Percentiles rank a stretch among this genome's conserved stretches.
Evolutionary conservation across 1,284 basidiomycete species (phyloP).

Genomic region (Violaceomyces palustris): DNA sequence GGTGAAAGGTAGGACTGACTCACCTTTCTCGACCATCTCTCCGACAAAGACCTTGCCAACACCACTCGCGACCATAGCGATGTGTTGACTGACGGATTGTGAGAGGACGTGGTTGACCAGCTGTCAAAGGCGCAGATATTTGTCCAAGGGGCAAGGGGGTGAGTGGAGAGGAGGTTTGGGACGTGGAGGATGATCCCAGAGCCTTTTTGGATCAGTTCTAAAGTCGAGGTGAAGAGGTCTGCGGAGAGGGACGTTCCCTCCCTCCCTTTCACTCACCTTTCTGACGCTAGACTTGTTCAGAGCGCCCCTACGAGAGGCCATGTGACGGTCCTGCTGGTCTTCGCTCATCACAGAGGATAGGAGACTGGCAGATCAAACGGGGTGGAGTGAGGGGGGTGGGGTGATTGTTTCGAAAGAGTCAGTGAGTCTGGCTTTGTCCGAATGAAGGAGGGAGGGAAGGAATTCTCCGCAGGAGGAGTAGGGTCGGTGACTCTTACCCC

Average conservation of each 20-base stretch:
- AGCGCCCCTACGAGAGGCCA: slow-evolving; percentile 76
- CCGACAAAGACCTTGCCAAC: slow-evolving; percentile 87
- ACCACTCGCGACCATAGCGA: slow-evolving; percentile 80
- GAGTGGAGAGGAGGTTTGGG: not conserved
- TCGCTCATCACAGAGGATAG: slow-evolving; percentile 79
- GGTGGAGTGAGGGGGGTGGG: no score
- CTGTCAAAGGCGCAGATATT: slow-evolving; percentile 37
- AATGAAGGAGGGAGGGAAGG: no score
- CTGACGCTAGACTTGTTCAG: slow-evolving; percentile 75
- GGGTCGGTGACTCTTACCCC: no score
- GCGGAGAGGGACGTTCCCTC: not conserved
- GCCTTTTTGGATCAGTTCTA: not conserved
- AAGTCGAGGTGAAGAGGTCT: not conserved
- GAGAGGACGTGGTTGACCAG: slow-evolving; percentile 76
- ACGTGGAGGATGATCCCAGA: not conserved
- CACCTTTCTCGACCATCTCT: slow-evolving; percentile 82
- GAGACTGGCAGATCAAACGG: slow-evolving; percentile 59
- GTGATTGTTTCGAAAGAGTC: no score
- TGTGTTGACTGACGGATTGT: slow-evolving; percentile 71
- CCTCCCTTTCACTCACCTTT: slow-evolving; percentile 59
- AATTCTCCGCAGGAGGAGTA: no score
- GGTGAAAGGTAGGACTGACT: slow-evolving; percentile 20
- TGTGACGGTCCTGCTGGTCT: slow-evolving; percentile 79
- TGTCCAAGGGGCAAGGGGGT: not conserved
- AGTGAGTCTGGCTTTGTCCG: no score